These are phyloP conservation scores for Mycena kentingensis DNA, from an alignment of 768 basidiomycete genomes.

Conservation along the genomic window DNA sequence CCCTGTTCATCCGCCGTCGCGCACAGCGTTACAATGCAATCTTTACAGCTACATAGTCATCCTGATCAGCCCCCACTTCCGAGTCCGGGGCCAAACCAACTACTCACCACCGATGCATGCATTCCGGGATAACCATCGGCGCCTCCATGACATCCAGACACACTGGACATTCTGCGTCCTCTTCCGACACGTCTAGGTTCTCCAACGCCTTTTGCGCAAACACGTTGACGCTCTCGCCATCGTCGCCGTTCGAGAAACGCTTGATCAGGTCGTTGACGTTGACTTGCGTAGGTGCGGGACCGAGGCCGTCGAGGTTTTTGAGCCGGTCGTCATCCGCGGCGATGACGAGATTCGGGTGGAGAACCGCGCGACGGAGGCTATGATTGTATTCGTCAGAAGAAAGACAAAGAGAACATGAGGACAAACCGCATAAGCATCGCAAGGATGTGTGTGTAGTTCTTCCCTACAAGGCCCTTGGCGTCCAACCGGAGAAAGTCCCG, in stretches of 20 bases:
- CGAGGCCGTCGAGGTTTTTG: slow-evolving; percentile 41
- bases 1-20: slow-evolving; percentile 67
- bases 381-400: slow-evolving; percentile 6
- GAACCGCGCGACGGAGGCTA: slow-evolving; percentile 87
- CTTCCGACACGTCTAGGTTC: slow-evolving; percentile 54
- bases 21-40: slow-evolving; percentile 80
- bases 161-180: slow-evolving; percentile 70
- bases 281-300: too few relatives aligned
- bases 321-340: slow-evolving; percentile 47
- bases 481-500: slow-evolving; percentile 77
- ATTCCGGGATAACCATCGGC: slow-evolving; percentile 70
- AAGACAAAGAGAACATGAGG: background rate
- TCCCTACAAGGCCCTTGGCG: slow-evolving; percentile 75
- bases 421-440: slow-evolving; percentile 92
- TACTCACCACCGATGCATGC: slow-evolving; percentile 75
- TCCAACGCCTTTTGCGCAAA: slow-evolving; percentile 70
- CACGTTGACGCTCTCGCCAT: slow-evolving; percentile 35
- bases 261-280: slow-evolving; percentile 64
- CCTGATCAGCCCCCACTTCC: too few relatives aligned
- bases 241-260: slow-evolving; percentile 46
- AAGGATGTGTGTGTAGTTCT: slow-evolving; percentile 85
- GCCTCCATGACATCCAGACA: slow-evolving; percentile 78
- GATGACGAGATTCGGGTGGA: slow-evolving; percentile 85
- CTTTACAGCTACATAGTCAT: slow-evolving; percentile 79
- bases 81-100: background rate